Conservation (phyloP, 2,329 filamentous ascomycete genomes). For the Fusarium sp. region DNA sequence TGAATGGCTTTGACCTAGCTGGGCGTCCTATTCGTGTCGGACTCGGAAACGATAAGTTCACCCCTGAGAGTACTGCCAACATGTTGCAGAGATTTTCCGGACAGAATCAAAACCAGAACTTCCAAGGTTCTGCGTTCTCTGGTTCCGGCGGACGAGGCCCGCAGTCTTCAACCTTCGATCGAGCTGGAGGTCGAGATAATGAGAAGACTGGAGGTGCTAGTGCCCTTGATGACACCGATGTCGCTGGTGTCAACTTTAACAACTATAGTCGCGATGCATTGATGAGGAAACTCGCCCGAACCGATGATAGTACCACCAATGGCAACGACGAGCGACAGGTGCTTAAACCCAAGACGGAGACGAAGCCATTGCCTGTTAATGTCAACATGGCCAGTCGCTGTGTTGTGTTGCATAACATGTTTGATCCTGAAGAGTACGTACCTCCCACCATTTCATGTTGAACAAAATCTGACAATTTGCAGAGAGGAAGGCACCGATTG, state of each 20-base stretch:
- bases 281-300: constrained; percentile 98
- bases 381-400: constrained; percentile 94
- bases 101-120: constrained; percentile 73
- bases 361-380: constrained; percentile 82
- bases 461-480: constrained; percentile 51
- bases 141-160: constrained; percentile 88
- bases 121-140: constrained; percentile 91
- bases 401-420: constrained; percentile 95
- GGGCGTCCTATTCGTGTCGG: constrained; percentile 97
- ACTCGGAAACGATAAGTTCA: constrained; percentile 99
- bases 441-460: background rate
- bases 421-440: constrained; percentile 89
- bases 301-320: constrained; percentile 80
- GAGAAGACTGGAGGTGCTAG: constrained; percentile 93
- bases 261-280: constrained; percentile 98
- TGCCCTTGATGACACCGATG: constrained; percentile 96
- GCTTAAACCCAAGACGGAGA: constrained; percentile 82
- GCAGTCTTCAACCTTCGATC: constrained; percentile 89
- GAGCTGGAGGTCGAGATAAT: constrained; percentile 87
- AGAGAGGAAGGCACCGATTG: constrained; percentile 89
- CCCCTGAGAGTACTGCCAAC: constrained; percentile 93
- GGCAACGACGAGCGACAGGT: constrained; percentile 77
- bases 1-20: constrained; percentile 99
- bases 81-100: constrained; percentile 92
- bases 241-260: constrained; percentile 98